A percentile compares a stretch with the other conserved stretches of the same genome.
Evolutionary conservation across 2,329 filamentous ascomycete species (phyloP).

Genomic region (Stachybotrys echinatus): DNA sequence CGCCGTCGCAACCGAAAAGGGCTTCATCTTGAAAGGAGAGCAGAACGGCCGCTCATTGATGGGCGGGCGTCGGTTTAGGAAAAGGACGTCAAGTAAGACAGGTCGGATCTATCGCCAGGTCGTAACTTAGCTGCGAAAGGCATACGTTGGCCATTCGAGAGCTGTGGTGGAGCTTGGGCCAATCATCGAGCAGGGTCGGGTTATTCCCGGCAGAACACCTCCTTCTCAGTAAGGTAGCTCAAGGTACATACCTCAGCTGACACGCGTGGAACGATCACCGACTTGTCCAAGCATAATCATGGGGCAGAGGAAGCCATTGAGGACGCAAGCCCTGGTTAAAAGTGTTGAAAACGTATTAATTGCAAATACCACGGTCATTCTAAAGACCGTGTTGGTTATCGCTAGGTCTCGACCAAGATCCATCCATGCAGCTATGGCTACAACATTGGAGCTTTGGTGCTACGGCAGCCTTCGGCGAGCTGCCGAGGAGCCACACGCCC

Average conservation of each 20-base stretch:
- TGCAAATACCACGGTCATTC: no score
- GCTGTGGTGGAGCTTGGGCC: slow-evolving; percentile 20
- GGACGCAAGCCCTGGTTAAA: no score
- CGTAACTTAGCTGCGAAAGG: slow-evolving; percentile 23
- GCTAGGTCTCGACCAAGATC: no score
- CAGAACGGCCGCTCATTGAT: slow-evolving; percentile 25
- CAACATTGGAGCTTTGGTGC: no score
- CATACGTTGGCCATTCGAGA: slow-evolving; percentile 30
- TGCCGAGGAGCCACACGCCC: no score
- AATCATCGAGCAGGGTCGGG: slow-evolving; percentile 14
- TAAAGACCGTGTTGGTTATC: no score
- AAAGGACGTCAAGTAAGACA: slow-evolving; percentile 8
- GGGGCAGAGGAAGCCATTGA: not conserved
- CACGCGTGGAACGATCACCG: not conserved
- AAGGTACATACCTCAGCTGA: not conserved
- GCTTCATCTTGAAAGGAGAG: slow-evolving; percentile 32
- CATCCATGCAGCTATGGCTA: no score
- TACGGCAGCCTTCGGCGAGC: no score
- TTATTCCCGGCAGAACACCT: slow-evolving; percentile 13
- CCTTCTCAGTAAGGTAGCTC: no score
- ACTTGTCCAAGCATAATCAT: no score
- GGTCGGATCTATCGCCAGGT: slow-evolving; percentile 12
- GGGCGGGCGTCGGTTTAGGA: slow-evolving; percentile 17
- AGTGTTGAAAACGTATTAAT: no score
- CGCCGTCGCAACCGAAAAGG: slow-evolving; percentile 46